These are phyloP conservation scores for Adansonia rubrostipa DNA, from an alignment of 441 rosid species.

Conservation along the genomic window DNA sequence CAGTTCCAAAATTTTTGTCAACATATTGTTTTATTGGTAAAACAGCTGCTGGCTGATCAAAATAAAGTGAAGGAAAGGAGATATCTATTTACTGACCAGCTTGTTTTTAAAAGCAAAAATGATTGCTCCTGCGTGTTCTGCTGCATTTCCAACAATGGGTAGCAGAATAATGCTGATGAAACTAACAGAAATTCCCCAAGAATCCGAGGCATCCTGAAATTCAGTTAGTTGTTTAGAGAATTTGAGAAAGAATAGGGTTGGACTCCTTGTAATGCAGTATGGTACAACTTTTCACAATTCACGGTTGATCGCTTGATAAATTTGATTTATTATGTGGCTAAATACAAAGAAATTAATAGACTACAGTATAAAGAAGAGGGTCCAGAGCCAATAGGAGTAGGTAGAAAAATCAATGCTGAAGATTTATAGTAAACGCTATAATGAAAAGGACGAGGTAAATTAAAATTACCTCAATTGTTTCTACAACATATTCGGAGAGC, in stretches of 20 bases:
- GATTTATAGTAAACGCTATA: neutral
- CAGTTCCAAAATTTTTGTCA: neutral
- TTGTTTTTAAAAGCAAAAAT: constrained; percentile 92
- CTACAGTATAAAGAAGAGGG: neutral
- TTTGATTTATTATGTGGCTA: neutral
- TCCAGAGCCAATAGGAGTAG: neutral
- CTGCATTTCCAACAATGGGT: constrained; percentile 95
- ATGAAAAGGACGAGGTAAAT: neutral
- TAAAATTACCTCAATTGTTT: constrained; percentile 73
- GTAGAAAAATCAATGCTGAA: neutral
- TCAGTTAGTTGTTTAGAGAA: neutral
- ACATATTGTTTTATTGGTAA: neutral
- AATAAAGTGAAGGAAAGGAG: neutral
- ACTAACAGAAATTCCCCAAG: constrained; percentile 90
- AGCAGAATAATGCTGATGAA: constrained; percentile 87
- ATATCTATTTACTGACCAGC: constrained; percentile 47
- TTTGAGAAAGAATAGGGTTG: neutral
- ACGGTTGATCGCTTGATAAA: neutral
- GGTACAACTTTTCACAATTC: neutral
- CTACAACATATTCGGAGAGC: constrained; percentile 80
- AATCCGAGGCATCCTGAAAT: constrained; percentile 68
- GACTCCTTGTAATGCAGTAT: neutral
- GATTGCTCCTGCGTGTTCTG: constrained; percentile 95
- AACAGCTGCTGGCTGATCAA: neutral
- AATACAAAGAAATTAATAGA: neutral